phyloP scores from a whole-genome alignment of 441 rosid genomes.

The Jatropha podagrica region DNA sequence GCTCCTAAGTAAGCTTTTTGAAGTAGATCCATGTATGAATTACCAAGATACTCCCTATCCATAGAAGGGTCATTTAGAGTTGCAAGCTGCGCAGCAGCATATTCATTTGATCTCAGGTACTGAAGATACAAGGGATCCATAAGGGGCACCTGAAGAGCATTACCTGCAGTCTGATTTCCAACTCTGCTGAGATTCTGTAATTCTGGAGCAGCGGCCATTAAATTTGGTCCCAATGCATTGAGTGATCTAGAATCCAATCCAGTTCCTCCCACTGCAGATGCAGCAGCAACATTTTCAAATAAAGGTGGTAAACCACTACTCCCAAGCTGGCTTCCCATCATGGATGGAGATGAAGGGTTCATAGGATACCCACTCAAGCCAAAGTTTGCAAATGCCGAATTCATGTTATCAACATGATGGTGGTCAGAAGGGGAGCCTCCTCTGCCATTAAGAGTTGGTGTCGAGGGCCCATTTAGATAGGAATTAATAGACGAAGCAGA shows the following conservation, averaged over 20 bases:
- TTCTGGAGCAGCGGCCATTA: conserved; percentile 47
- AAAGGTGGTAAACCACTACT: conserved; percentile 51
- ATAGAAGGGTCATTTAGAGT: conserved; percentile 42
- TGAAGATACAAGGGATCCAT: conserved; percentile 52
- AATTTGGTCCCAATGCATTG: conserved; percentile 43
- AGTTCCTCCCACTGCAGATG: conserved; percentile 48
- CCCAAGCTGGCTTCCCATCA: conserved; percentile 48
- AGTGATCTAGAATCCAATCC: conserved; percentile 47
- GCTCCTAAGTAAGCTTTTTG: conserved; percentile 59
- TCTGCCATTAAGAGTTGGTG: conserved; percentile 49
- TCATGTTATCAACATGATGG: conserved; percentile 53
- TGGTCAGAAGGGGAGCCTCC: conserved; percentile 52
- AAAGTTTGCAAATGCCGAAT: conserved; percentile 44
- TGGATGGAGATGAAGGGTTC: conserved; percentile 48
- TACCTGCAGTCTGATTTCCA: conserved; percentile 43
- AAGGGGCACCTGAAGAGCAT: conserved; percentile 43
- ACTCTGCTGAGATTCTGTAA: conserved; percentile 41
- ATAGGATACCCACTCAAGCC: conserved; percentile 41
- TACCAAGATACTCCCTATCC: conserved; percentile 43
- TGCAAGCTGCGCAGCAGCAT: conserved; percentile 47
- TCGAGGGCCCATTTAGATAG: conserved; percentile 66
- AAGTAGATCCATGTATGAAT: conserved; percentile 55
- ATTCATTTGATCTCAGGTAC: conserved; percentile 49
- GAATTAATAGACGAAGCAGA: conserved; percentile 40
- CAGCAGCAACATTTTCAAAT: conserved; percentile 52